Percentiles rank a stretch among this genome's conserved stretches.
Evolutionary conservation across 768 basidiomycete genomes (phyloP).

Genomic region (Suillus plorans): DNA sequence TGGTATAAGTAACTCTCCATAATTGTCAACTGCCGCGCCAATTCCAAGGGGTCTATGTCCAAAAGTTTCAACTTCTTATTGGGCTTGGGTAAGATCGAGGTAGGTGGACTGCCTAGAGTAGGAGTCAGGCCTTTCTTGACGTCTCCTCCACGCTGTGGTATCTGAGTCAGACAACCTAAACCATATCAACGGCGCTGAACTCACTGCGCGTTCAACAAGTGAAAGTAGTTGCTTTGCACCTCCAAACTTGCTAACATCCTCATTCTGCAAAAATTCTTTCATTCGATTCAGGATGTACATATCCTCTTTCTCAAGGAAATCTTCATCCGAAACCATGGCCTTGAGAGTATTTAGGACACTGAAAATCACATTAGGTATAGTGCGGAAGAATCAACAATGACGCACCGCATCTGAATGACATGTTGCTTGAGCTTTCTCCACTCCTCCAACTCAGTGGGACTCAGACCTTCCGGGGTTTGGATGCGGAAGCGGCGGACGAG

Average conservation of each 20-base stretch:
- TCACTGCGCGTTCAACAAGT: conserved; percentile 77
- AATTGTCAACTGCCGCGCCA: conserved; percentile 91
- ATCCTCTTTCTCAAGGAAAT: conserved; percentile 86
- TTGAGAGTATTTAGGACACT: conserved; percentile 89
- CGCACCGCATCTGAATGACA: conserved; percentile 83
- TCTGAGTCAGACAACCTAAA: conserved; percentile 14
- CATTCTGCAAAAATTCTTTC: conserved; percentile 71
- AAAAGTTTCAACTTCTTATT: conserved; percentile 74
- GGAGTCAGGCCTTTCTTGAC: conserved; percentile 56
- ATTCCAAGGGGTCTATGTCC: conserved; percentile 86
- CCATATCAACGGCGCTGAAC: conserved; percentile 29
- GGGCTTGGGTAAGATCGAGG: conserved; percentile 72
- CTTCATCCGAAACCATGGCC: conserved; percentile 82
- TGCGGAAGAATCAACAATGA: conserved; percentile 10
- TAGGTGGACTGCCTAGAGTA: conserved; percentile 60
- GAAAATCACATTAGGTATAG: conserved; percentile 5
- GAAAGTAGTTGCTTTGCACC: conserved; percentile 75
- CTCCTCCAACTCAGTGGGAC: conserved; percentile 58
- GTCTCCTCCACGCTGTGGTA: conserved; percentile 50
- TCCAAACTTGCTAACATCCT: conserved; percentile 60
- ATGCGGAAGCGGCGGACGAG: conserved; percentile 81
- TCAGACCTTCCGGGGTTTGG: conserved; percentile 67
- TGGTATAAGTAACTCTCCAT: conserved; percentile 86
- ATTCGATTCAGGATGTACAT: conserved; percentile 78
- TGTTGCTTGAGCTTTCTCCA: conserved; percentile 89